Base-by-base conservation (phyloP, 2,329 filamentous ascomycete species). In the Colletotrichum cuscutae region DNA sequence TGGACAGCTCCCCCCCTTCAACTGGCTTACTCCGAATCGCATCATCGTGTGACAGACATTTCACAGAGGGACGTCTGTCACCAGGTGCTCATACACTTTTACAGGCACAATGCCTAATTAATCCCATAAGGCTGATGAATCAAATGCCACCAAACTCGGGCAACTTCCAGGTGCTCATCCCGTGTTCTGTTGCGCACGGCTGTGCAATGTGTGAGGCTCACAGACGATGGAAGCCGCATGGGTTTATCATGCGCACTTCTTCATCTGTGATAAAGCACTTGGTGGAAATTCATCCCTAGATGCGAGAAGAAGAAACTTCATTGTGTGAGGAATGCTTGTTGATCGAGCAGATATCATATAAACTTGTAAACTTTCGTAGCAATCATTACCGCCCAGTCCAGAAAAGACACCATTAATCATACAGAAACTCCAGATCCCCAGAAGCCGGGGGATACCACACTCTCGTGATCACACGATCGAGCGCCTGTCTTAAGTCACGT, bases 401-500 rank as follows among this genome's bases (percentile, higher is more conserved):
- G 30, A 66, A 53, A 53, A 30, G 59, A 37, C 35, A 22, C 42
- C 42, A 30, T 19, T 35, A 56, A 24, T 58, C 28, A 28, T 56
- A 70, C 26, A 69, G 32, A n/a, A 49, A 72, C 58, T 59, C 69
- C 65, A n/a, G 35, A 22, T 32, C 63, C 52, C 60, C 7, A 7
- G 8, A 24, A 49, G 19, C 24, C 15, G 26, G 2, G 37, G 12
- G 35, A n/a, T 8, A 7, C 9, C 13, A 37, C 28, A 5, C 26
- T 49, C 37, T 52, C 19, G 19, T 62, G 37, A 30, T 49, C 19
- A n/a, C 11, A 24, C 42, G 59, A n/a, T 42, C 13, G 37, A 49
- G 42, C 19, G 42, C 42, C 11, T 24, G 26, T 30, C 19, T 24
- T 2, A 22, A 6, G 8, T 7, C 7, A 4, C 26, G n/a, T 28